Base-by-base conservation (phyloP, 2,329 filamentous ascomycete genomes). In the Alternaria hordeiaustralica region DNA sequence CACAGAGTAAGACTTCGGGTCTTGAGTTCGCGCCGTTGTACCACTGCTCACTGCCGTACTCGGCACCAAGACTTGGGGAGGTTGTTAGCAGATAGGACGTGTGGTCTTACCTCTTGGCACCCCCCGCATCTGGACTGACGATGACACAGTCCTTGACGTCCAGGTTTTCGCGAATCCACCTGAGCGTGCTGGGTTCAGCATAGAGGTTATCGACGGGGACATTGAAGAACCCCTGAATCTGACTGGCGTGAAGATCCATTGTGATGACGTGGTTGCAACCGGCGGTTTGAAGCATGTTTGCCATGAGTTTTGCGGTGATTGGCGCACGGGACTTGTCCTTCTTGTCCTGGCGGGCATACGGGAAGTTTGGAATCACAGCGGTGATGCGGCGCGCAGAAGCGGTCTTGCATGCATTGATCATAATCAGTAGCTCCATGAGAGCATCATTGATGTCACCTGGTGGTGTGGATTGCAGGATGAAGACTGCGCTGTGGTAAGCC, bases 401-500 rank as follows among this genome's bases (percentile, higher is more conserved):
- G 23, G 90, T 92, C 80, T 92, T 91, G 86, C 95, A 97, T 68
- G 95, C 95, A 78, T 97, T 96, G 82, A 97, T 96, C 90, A 97
- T 97, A 83, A 98, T 97, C 71, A 98, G 88, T 41, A 98, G 88
- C 83, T 99, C 95, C 95, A 99, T 98, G 64, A 99, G 87, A 54
- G 94, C 94, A 80, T 98, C 95, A 82, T 99, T 99, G 84, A 98
- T 96, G 79, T 97, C 94, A 79, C 95, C 94, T 2, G 95, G 95
- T 44, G 92, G 91, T 51, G 96, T 97, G 23, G 95, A 97, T 83
- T 98, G 95, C 64, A 98, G 86, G 75, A 98, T 97, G 84, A 97
- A 98, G 78, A 97, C 94, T 89, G 73, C 30, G 43, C 55, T 41
- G 57, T 33, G 56, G 71, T 79, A 66, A 79, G 73, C 65, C 53